Conservation (phyloP, 2,329 filamentous ascomycete genomes). For the Zasmidium citrigriseum region DNA sequence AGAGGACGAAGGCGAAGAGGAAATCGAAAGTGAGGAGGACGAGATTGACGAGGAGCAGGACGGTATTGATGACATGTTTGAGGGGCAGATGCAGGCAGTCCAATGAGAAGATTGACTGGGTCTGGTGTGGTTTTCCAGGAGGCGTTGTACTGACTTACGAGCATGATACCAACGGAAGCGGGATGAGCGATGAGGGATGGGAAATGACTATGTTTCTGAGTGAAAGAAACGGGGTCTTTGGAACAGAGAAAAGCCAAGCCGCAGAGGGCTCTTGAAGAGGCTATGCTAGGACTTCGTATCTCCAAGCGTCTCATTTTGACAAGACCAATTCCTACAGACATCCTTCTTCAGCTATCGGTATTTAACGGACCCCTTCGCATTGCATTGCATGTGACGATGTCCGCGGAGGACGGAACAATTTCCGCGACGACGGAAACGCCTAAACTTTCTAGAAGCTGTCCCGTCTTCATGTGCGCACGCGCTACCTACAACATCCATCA, state of each 20-base stretch:
- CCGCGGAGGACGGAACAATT: not conserved
- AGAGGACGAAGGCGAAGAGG: slow-evolving; percentile 59
- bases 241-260: too few relatives aligned
- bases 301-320: too few relatives aligned
- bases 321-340: too few relatives aligned
- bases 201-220: too few relatives aligned
- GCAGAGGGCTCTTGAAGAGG: too few relatives aligned
- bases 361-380: not conserved
- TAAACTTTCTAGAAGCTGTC: not conserved
- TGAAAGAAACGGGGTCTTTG: too few relatives aligned
- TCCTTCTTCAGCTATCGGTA: not conserved
- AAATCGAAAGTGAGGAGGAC: slow-evolving; percentile 59
- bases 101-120: slow-evolving; percentile 5
- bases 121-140: not conserved
- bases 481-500: not conserved
- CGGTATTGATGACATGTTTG: slow-evolving; percentile 49
- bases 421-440: not conserved
- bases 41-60: slow-evolving; percentile 63
- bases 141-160: not conserved
- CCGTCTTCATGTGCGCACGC: not conserved
- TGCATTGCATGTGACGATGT: not conserved
- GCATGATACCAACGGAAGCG: slow-evolving; percentile 1
- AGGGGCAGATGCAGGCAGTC: slow-evolving; percentile 28
- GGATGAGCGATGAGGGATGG: too few relatives aligned
- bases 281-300: too few relatives aligned